Conservation (phyloP, 495 filamentous ascomycete genomes). For the Pyrenopolyporus hunteri region DNA sequence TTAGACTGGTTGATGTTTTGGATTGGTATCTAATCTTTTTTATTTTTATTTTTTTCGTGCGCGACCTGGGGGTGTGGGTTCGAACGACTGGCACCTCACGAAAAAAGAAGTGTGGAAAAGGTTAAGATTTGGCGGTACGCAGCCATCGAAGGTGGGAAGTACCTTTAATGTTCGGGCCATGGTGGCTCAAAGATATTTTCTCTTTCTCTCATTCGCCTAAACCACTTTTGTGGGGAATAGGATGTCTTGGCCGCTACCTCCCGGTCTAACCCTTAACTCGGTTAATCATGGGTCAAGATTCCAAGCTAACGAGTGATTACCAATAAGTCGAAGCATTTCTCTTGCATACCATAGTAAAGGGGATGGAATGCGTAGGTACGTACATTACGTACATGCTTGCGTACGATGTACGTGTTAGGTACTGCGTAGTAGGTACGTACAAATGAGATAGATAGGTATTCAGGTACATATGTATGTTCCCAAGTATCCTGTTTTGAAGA, state of each 20-base stretch:
- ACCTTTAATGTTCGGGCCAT: slow-evolving; percentile 36
- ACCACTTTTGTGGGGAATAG: neutral
- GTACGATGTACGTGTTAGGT: neutral
- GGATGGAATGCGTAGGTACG: no score
- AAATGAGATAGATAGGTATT: neutral
- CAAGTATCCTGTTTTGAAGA: neutral
- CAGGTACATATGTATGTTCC: neutral
- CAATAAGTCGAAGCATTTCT: slow-evolving; percentile 5
- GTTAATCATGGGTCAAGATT: slow-evolving; percentile 31
- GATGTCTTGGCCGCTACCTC: slow-evolving; percentile 19
- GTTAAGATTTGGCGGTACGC: slow-evolving; percentile 35
- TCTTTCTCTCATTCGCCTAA: slow-evolving; percentile 15
- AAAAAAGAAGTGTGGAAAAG: slow-evolving; percentile 29
- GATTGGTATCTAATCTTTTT: slow-evolving; percentile 34
- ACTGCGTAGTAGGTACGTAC: neutral
- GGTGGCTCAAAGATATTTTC: slow-evolving; percentile 11
- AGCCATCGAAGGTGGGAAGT: slow-evolving; percentile 29
- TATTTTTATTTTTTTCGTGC: slow-evolving; percentile 16
- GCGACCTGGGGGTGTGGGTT: slow-evolving; percentile 29
- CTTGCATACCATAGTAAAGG: no score
- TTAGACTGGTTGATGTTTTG: slow-evolving; percentile 31
- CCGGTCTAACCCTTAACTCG: slow-evolving; percentile 35
- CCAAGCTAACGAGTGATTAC: slow-evolving; percentile 10
- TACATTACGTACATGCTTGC: neutral
- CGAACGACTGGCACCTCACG: slow-evolving; percentile 23